Evolutionary conservation across 2,329 filamentous ascomycete species (phyloP).

Genomic region (Talaromyces funiculosus): DNA sequence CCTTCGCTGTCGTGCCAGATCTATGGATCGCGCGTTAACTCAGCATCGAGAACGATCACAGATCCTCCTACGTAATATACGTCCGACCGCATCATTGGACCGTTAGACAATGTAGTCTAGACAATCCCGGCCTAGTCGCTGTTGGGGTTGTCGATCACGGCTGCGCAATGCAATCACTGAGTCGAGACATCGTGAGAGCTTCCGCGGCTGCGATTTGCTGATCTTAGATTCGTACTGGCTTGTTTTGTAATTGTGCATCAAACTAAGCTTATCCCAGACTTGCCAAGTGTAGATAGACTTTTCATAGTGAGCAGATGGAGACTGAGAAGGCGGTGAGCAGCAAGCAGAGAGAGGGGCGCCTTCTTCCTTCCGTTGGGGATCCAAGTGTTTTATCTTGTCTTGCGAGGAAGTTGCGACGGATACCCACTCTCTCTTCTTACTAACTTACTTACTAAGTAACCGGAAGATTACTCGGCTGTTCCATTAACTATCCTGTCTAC

Average conservation of each 20-base stretch:
- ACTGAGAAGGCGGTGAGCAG: slow-evolving; percentile 3
- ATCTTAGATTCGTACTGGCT: not conserved
- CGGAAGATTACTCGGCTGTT: no score
- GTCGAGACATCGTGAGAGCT: slow-evolving; percentile 2
- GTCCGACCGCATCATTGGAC: not conserved
- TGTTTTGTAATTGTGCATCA: not conserved
- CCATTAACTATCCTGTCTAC: no score
- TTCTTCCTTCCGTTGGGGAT: not conserved
- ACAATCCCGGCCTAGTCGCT: not conserved
- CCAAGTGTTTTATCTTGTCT: not conserved
- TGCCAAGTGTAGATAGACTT: no score
- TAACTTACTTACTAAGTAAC: not conserved
- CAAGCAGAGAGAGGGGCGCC: not conserved
- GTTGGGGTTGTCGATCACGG: slow-evolving; percentile 1
- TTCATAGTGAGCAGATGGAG: not conserved
- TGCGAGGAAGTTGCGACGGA: slow-evolving; percentile 1
- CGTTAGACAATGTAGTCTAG: not conserved
- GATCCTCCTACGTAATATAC: no score
- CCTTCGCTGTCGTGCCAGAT: not conserved
- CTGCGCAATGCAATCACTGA: not conserved
- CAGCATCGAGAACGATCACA: not conserved
- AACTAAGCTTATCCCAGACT: not conserved
- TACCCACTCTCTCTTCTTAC: not conserved
- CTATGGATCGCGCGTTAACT: not conserved
- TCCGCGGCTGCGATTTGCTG: not conserved